Base-by-base conservation (phyloP, 2,329 filamentous ascomycete genomes). In the Penicillium sp. region DNA sequence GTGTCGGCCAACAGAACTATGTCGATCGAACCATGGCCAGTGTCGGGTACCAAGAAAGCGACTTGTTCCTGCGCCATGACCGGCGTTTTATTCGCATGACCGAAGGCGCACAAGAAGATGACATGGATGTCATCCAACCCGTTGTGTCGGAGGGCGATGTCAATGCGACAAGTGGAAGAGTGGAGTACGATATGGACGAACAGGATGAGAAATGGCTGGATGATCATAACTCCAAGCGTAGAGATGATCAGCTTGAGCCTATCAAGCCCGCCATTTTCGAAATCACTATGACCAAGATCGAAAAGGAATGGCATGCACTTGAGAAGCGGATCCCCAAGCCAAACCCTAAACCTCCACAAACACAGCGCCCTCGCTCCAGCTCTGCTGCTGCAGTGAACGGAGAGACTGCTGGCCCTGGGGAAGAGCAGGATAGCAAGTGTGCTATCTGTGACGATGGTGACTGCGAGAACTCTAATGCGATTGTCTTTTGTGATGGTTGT, bases 141-240 rank as follows among this genome's bases (percentile, higher is more conserved):
- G 69, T 82, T 19, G 84, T 83, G 60, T 79, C 79, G 19, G 89
- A 90, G 49, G 83, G 82, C 9, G 87, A 90, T 46, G 71, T 77
- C 6, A 80, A 83, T 52, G 74, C 78, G 29, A 76, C 78, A 4
- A 83, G 96, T 39, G 91, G 91, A 13, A 87, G 91, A 55, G 95
- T 99, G 21, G 95, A 99, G 72, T 99, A 99, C 73, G 95, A 99
- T 74, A 99, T 99, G 95, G 95, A 99, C 70, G 95, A 99, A 76
- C 95, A 99, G 71, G 95, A 99, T 73, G 92, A 96, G 65, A 91
- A 93, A 78, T 99, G 95, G 95, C 80, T 99, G 26, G 90, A 95
- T 65, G 85, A 87, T 39, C 86, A 93, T 71, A 99, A 99, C 68
- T 78, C 80, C 13, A 87, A 90, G 67, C 86, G 95, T 56, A 90